Base-by-base conservation (phyloP, 2,329 filamentous ascomycete genomes). In the Microcyclospora pomicola region DNA sequence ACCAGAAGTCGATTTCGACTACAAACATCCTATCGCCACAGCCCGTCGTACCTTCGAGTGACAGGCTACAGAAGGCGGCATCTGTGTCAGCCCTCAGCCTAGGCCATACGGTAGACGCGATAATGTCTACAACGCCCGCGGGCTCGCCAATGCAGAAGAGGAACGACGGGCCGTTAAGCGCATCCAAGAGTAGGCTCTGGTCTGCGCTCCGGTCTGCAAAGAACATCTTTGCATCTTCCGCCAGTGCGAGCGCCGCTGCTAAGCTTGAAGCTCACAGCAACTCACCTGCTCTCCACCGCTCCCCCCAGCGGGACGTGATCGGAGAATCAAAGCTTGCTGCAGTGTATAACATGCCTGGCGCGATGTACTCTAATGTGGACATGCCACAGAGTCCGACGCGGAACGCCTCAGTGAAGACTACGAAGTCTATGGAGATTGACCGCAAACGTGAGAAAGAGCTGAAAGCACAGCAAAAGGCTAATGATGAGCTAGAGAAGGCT, bases 141-240 rank as follows among this genome's bases (percentile, higher is more conserved):
- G 70, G 68, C 24, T 77, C 74, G 15, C 75, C 74, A 19, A 50
- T 48, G 49, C 51, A 51, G 40, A 66, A 61, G 51, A 70, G 58
- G 64, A 71, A 45, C 57, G 86, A 92, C 48, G 88, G 81, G 41
- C 85, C 85, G 5, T 61, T 95, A 42, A 94, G 87, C 59, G 85
- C 91, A 36, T 87, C 91, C 19, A 96, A 94, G 64, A 84, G 82
- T 53, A 92, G 86, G 56, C 68, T 96, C 34, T 92, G 88, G 34
- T 93, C 87, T 9, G 86, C 94, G 42, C 68, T 95, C 50, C 87
- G 86, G 60, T 82, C 80, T 39, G 91, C 87, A 3, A 88, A 82
- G 58, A 83, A 80, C 11, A 73, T 95, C 35, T 79, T 95, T 45
- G 84, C 80, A 13, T 92, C 82, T 48, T 88, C 72, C 44, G 74